Evolutionary conservation across 2,329 filamentous ascomycete genomes (phyloP), one percentile per base, ranked within the genome.

Genomic region (Cladosporium phlei): DNA sequence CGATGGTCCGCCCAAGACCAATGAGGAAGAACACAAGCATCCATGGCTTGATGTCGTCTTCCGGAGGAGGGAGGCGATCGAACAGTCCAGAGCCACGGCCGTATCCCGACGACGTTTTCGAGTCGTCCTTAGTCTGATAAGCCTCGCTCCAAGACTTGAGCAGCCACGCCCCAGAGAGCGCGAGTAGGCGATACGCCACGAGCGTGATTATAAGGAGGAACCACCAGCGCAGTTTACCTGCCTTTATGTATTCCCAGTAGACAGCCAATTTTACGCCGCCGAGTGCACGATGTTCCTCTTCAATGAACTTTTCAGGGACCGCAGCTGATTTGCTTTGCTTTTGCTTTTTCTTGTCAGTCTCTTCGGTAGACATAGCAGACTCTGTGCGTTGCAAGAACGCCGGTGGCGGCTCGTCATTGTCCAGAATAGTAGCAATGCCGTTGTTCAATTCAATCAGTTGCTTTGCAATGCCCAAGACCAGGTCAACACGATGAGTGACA

Each of bases 81-180:
- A 80, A 71, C 3, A 66, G 58, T 22, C 61, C 60, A 9, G 55
- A 52, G 9, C 11, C 17, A 14, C 17, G 38, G 14, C 33, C 10
- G 28, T 14, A 7, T 16, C 19, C 20, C 16, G n/a, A 9, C 10
- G 22, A n/a, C 19, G 17, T 22, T 6, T 11, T 4, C 4, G 43
- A 33, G 14, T 20, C 32, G 4, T 21, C 24, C 25, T 57, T 51
- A 8, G 52, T 55, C 27, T 72, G 69, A 63, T 90, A 91, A 5
- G 81, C 80, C 61, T 94, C 86, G 22, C 86, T 87, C 88, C 89
- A 95, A 20, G 83, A 77, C 62, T 95, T 94, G 45, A 95, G 74
- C 34, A 93, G 90, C 77, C 88, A 91, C 1, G 79, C 82, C 58
- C 88, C 79, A 1, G 75, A 75, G 29, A 94, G 72, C 28, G 82